Evolutionary conservation across 495 filamentous ascomycete species (phyloP).

Genomic region (Daldinia grandis): DNA sequence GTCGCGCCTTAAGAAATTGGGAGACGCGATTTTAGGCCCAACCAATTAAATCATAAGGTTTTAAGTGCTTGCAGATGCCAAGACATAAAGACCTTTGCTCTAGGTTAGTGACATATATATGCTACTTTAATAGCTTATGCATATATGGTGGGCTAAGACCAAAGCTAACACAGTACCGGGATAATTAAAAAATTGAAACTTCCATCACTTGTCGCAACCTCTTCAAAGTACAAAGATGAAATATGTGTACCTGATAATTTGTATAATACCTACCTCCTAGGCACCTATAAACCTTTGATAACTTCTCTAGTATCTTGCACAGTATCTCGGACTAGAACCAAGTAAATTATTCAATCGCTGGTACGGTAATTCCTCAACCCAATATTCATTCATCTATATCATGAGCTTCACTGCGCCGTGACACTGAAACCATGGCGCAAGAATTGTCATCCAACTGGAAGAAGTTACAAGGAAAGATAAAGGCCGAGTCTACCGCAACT

Average conservation of each 20-base stretch:
- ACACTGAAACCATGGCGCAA: conserved; percentile 42
- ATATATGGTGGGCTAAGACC: neutral
- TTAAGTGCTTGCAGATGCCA: conserved; percentile 40
- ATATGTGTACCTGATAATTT: no score
- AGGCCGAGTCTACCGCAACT: conserved; percentile 58
- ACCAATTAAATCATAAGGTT: conserved; percentile 20
- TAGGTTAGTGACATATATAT: neutral
- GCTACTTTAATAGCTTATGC: neutral
- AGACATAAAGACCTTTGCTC: neutral
- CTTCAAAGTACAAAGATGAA: neutral
- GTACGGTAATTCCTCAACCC: neutral
- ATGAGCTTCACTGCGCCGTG: neutral
- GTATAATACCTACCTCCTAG: no score
- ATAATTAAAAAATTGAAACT: conserved; percentile 21
- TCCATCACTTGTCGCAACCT: neutral
- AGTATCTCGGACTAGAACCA: neutral
- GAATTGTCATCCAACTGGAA: conserved; percentile 75
- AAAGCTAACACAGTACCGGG: neutral
- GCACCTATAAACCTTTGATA: no score
- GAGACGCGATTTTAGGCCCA: conserved; percentile 30
- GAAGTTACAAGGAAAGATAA: conserved; percentile 72
- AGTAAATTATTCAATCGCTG: neutral
- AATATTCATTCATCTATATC: conserved; percentile 1
- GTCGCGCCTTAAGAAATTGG: conserved; percentile 22
- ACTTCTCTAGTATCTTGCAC: neutral